phyloP scores from a whole-genome alignment of 768 basidiomycete species.

The Paxillus involutus region DNA sequence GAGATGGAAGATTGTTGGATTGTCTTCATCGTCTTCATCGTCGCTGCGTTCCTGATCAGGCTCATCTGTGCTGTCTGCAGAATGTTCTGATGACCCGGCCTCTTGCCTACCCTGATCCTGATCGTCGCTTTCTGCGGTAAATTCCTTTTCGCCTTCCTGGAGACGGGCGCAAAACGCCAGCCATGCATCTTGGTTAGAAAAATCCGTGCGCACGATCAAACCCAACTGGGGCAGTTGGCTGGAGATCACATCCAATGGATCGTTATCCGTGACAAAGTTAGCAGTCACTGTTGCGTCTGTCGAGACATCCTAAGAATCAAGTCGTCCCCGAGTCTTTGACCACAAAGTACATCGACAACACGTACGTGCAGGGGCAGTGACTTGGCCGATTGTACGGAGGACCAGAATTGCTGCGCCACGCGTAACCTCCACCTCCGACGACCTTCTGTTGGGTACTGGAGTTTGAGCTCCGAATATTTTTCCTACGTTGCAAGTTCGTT shows the following conservation, averaged over 20 bases:
- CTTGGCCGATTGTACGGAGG: conserved; percentile 23
- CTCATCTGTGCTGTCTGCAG: conserved; percentile 18
- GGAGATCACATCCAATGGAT: conserved; percentile 51
- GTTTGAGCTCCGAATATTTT: conserved; percentile 45
- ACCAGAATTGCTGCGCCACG: conserved; percentile 52
- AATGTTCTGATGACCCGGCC: conserved; percentile 20
- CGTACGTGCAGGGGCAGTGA: conserved; percentile 10
- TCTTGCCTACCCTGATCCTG: conserved; percentile 22
- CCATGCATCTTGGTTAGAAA: conserved; percentile 68
- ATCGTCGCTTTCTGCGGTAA: conserved; percentile 32
- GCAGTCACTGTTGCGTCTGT: conserved; percentile 16
- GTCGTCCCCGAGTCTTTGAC: background rate
- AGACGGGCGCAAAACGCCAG: conserved; percentile 49
- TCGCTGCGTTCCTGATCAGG: conserved; percentile 10
- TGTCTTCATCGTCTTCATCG: conserved; percentile 33
- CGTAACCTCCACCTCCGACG: conserved; percentile 57
- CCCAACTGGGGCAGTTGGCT: conserved; percentile 52
- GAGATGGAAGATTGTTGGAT: conserved; percentile 50
- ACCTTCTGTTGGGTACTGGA: conserved; percentile 49
- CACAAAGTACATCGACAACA: background rate
- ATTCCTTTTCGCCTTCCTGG: conserved; percentile 56
- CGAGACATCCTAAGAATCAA: conserved; percentile 12
- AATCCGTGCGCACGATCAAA: conserved; percentile 73
- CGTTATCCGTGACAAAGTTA: conserved; percentile 41
- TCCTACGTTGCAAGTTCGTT: conserved; percentile 24